A percentile compares a stretch with the other conserved stretches of the same genome.
These are phyloP conservation scores for Lasiodiplodia hormozganensis DNA, from an alignment of 2,329 filamentous ascomycete genomes.

Conservation along the genomic window DNA sequence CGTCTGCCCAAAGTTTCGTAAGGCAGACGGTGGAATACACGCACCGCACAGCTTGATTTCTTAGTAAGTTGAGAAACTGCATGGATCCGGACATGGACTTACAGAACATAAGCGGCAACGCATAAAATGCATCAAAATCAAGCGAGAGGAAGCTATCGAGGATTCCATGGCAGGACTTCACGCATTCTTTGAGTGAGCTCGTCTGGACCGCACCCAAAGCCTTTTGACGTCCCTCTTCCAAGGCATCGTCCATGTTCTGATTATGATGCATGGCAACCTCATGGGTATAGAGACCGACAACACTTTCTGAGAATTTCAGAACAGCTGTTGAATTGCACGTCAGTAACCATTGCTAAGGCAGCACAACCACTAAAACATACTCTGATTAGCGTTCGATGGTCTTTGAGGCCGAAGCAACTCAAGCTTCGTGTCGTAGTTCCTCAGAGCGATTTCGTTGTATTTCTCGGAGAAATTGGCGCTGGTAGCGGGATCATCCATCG, in stretches of 20 bases:
- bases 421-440: conserved; percentile 23
- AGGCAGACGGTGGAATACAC: conserved; percentile 65
- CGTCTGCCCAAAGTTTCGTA: conserved; percentile 66
- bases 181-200: conserved; percentile 54
- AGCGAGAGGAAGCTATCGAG: conserved; percentile 58
- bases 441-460: conserved; percentile 20
- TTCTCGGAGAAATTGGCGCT: conserved; percentile 60
- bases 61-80: conserved; percentile 30
- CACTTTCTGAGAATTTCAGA: conserved; percentile 54
- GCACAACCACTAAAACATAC: neutral
- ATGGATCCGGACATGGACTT: conserved; percentile 34
- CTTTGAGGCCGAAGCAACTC: conserved; percentile 10
- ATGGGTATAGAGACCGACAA: conserved; percentile 57
- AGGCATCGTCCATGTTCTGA: conserved; percentile 48
- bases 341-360: neutral
- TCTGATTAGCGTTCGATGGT: conserved; percentile 38
- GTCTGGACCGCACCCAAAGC: conserved; percentile 56
- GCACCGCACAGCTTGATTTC: conserved; percentile 55
- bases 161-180: conserved; percentile 54
- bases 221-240: conserved; percentile 40
- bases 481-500: conserved; percentile 61
- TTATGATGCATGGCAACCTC: conserved; percentile 58
- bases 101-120: conserved; percentile 55
- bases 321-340: conserved; percentile 37
- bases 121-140: conserved; percentile 51